Conservation (phyloP, 495 filamentous ascomycete genomes). For the Xylaria scruposa region DNA sequence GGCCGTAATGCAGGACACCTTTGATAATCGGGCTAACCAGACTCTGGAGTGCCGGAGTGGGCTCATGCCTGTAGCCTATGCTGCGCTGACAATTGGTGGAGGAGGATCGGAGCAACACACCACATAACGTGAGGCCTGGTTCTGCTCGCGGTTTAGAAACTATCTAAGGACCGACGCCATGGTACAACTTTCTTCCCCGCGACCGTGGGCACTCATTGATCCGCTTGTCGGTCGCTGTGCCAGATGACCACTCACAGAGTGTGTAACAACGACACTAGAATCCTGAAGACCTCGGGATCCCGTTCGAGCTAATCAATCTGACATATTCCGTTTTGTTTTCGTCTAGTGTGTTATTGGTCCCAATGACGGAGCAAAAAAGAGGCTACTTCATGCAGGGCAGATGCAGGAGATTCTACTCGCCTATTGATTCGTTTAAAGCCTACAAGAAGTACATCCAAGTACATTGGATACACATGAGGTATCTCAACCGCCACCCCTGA, state of each 20-base stretch:
- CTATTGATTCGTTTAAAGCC: neutral
- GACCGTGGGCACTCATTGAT: conserved; percentile 4
- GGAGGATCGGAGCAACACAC: conserved; percentile 4
- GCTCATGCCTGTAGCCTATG: conserved; percentile 15
- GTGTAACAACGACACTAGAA: conserved; percentile 10
- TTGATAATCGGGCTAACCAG: conserved; percentile 18
- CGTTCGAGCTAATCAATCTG: conserved; percentile 15
- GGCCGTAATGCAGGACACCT: conserved; percentile 17
- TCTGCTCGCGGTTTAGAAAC: neutral
- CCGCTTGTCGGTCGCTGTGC: neutral
- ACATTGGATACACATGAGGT: neutral
- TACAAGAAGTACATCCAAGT: neutral
- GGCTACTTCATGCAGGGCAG: conserved; percentile 24
- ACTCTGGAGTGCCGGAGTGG: conserved; percentile 6
- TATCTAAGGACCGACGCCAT: conserved; percentile 18
- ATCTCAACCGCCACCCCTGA: neutral
- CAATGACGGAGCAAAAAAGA: conserved; percentile 17
- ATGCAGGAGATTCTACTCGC: conserved; percentile 19
- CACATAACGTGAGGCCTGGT: neutral
- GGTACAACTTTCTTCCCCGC: conserved; percentile 17
- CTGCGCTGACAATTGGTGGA: conserved; percentile 18
- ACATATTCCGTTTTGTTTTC: conserved; percentile 29
- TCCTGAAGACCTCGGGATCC: conserved; percentile 7
- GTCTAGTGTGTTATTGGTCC: conserved; percentile 22
- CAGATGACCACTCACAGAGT: conserved; percentile 9